Evolutionary conservation across 2,329 filamentous ascomycete species (phyloP).

Genomic region (Aplosporella prunicola): DNA sequence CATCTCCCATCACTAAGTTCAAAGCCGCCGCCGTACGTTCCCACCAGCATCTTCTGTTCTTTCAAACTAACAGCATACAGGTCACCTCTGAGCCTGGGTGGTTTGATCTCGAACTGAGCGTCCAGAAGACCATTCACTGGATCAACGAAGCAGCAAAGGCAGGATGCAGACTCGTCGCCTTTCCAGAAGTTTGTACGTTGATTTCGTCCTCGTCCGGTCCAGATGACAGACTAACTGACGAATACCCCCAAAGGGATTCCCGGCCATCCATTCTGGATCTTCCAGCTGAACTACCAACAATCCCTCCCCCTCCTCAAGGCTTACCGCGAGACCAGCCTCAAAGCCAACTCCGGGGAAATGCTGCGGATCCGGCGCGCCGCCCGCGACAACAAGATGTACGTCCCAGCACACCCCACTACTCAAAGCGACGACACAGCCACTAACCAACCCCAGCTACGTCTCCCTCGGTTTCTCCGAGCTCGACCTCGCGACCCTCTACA

Average conservation of each 20-base stretch:
- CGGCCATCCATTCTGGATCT: slow-evolving; percentile 48
- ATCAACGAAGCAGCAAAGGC: slow-evolving; percentile 6
- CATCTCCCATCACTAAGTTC: slow-evolving; percentile 37
- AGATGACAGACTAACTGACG: too few relatives aligned
- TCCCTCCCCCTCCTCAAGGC: slow-evolving; percentile 36
- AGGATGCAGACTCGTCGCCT: slow-evolving; percentile 9
- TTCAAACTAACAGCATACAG: too few relatives aligned
- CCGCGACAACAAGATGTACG: slow-evolving; percentile 43
- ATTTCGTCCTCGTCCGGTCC: too few relatives aligned
- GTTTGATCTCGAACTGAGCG: slow-evolving; percentile 43
- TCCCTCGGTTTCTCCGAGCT: slow-evolving; percentile 44
- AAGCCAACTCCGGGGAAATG: slow-evolving; percentile 45
- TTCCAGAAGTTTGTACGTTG: slow-evolving; percentile 34
- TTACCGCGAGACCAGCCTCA: slow-evolving; percentile 44
- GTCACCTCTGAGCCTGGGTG: slow-evolving; percentile 40
- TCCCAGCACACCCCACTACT: slow-evolving; percentile 47
- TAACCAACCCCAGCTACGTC: slow-evolving; percentile 32
- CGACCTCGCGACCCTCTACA: slow-evolving; percentile 38
- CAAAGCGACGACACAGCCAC: not conserved
- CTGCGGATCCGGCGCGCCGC: slow-evolving; percentile 42
- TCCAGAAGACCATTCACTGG: slow-evolving; percentile 24
- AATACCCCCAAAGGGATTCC: slow-evolving; percentile 37
- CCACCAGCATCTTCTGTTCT: too few relatives aligned
- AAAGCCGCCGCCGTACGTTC: slow-evolving; percentile 45
- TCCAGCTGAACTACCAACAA: slow-evolving; percentile 40